Base-by-base conservation (phyloP, 352 stramenopile genomes). In the Aphanomyces stellatus region DNA sequence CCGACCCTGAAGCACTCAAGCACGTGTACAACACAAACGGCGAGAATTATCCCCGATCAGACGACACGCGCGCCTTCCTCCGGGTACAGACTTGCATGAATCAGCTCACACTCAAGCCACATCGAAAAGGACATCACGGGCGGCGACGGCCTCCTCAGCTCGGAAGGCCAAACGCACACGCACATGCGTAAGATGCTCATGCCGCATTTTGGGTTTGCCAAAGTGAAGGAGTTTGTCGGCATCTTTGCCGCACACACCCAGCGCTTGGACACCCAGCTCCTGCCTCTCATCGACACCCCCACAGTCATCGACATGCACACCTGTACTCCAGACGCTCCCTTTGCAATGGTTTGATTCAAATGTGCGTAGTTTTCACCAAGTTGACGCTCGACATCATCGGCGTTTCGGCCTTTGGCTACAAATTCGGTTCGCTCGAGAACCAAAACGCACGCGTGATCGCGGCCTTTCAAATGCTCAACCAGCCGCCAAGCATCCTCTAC, bases 351-450 rank as follows among this genome's bases (percentile, higher is more conserved):
- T 33, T 19, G 6, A 31, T 28, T 65, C 35, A 34, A 6, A 30
- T 65, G 33, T 22, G 10, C 11, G 28, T 48, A 66, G 59, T 57
- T 11, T 66, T 66, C 17, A 66, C 59, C 17, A 66, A 66, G 46
- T 25, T 66, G 6, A 55, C 59, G 27, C 46, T 66, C 24, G 59
- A 66, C 46, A 42, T 66, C 30, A 66, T 66, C 28, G 59, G 59
- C 41, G 46, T 66, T 2, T 30, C 59, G 7, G 59, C 59, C 0
- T 66, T 66, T 35, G 59, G 59, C 28, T 66, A 66, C 46, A 56
- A 66, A 3, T 66, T 66, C 25, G 40, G 33, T 17, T 66, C 59
- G 46, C 59, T 66, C 46, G 17, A 46, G 11, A 42, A 42, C 46
- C 10, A 22, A 1, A 66, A 66, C 46, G 22, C 5, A 13, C 25